Percentiles rank a stretch among this genome's conserved stretches.
Evolutionary conservation across 176 grass and related monocot genomes (phyloP).

Genomic region (Musa schizocarpa): DNA sequence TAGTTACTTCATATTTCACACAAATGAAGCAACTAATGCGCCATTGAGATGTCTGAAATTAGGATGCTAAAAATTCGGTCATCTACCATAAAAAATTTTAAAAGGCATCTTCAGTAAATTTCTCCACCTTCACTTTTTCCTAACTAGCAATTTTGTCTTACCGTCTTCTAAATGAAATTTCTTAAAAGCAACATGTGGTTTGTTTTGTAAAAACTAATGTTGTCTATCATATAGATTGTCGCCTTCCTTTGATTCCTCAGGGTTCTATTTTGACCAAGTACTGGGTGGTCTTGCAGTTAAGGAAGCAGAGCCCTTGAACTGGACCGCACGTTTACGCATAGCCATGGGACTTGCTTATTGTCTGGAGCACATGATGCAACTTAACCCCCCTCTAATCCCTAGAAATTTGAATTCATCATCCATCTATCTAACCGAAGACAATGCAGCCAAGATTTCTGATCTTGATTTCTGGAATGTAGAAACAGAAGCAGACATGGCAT

Average conservation of each 20-base stretch:
- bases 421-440: conserved; percentile 77
- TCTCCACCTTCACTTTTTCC: background rate
- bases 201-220: background rate
- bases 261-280: background rate
- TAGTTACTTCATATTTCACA: background rate
- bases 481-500: background rate
- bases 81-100: background rate
- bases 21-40: background rate
- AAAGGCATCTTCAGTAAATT: background rate
- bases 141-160: no score
- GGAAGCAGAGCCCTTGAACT: conserved; percentile 75
- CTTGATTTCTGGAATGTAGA: conserved; percentile 32
- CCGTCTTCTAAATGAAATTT: background rate
- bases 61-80: background rate
- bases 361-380: conserved; percentile 48
- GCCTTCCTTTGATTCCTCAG: background rate
- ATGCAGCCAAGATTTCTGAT: conserved; percentile 76
- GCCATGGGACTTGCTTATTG: conserved; percentile 72
- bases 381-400: conserved; percentile 33
- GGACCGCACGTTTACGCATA: conserved; percentile 52
- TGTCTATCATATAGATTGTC: background rate
- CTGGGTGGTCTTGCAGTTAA: conserved; percentile 33
- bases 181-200: background rate
- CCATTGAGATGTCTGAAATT: background rate
- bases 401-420: conserved; percentile 52